phyloP scores from a whole-genome alignment of 2,329 filamentous ascomycete species.

The Claviceps citrina region DNA sequence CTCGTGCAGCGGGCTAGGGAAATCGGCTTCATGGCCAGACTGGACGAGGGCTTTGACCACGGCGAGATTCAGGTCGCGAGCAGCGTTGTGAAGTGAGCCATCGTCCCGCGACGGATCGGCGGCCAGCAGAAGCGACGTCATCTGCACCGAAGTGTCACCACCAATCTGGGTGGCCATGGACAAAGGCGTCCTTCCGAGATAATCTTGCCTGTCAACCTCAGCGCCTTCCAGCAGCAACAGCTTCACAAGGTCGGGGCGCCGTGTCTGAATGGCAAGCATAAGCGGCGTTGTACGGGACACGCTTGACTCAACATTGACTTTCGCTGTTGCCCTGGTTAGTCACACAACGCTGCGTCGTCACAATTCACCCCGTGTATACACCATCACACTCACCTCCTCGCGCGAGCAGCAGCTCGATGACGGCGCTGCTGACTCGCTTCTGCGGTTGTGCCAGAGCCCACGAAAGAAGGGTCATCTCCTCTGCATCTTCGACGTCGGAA shows the following conservation, averaged over 20 bases:
- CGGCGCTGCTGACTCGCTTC: conserved; percentile 42
- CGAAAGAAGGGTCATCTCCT: conserved; percentile 40
- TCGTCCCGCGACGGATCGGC: conserved; percentile 45
- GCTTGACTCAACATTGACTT: conserved; percentile 39
- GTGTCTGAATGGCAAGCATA: conserved; percentile 41
- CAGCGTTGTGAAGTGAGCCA: conserved; percentile 51
- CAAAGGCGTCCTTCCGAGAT: conserved; percentile 41
- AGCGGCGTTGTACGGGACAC: conserved; percentile 40
- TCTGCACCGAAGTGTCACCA: conserved; percentile 35
- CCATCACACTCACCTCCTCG: conserved; percentile 20
- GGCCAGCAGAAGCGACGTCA: conserved; percentile 39
- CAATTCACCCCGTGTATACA: no score
- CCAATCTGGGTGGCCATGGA: conserved; percentile 42
- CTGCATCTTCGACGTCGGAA: conserved; percentile 31
- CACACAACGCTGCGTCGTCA: background rate
- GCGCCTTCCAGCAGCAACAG: conserved; percentile 41
- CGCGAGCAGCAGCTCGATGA: conserved; percentile 42
- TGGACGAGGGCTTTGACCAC: conserved; percentile 42
- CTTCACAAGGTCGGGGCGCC: conserved; percentile 41
- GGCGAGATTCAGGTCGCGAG: conserved; percentile 40
- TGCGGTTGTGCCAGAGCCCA: conserved; percentile 49
- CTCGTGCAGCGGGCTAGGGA: conserved; percentile 45
- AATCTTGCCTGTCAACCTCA: conserved; percentile 43
- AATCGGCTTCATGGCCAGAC: conserved; percentile 47
- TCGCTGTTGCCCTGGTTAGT: conserved; percentile 24